phyloP scores from a whole-genome alignment of 352 stramenopile species.

The Phytophthora chlamydospora region DNA sequence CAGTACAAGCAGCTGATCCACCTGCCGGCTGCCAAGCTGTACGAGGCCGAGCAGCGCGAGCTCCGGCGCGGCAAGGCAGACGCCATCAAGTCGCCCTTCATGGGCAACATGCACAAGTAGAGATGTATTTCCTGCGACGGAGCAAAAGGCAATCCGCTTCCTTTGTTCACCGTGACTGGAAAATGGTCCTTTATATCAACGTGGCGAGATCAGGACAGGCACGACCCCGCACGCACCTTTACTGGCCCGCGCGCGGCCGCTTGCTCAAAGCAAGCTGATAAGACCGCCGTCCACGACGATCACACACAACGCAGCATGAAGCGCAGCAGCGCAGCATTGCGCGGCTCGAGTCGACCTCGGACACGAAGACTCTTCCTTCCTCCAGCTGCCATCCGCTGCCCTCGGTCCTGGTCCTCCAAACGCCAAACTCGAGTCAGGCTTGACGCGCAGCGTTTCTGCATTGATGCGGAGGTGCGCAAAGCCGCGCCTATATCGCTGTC shows the following conservation, averaged over 20 bases:
- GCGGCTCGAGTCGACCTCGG: too few relatives aligned
- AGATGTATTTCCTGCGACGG: neutral
- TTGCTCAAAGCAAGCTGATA: too few relatives aligned
- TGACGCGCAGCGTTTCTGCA: slow-evolving; percentile 14
- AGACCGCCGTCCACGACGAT: too few relatives aligned
- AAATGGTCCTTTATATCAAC: slow-evolving; percentile 17
- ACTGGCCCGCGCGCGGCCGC: neutral
- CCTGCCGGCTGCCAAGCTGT: slow-evolving; percentile 53
- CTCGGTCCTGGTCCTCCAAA: slow-evolving; percentile 28
- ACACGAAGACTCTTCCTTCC: too few relatives aligned
- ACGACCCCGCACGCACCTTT: neutral
- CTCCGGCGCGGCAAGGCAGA: slow-evolving; percentile 21
- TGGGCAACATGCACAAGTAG: slow-evolving; percentile 80
- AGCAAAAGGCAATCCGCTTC: slow-evolving; percentile 23
- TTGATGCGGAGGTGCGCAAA: slow-evolving; percentile 29
- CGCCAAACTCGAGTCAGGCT: slow-evolving; percentile 2
- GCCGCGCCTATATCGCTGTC: slow-evolving; percentile 18
- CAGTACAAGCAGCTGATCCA: slow-evolving; percentile 87
- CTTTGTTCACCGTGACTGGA: slow-evolving; percentile 4
- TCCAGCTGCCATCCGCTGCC: too few relatives aligned
- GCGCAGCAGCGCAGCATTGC: too few relatives aligned
- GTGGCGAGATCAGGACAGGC: slow-evolving; percentile 29
- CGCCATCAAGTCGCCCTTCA: slow-evolving; percentile 76
- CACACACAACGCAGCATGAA: too few relatives aligned
- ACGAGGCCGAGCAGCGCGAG: slow-evolving; percentile 57